phyloP scores from a whole-genome alignment of 805 yeast species.

The Diddensiella caesifluorescens region DNA sequence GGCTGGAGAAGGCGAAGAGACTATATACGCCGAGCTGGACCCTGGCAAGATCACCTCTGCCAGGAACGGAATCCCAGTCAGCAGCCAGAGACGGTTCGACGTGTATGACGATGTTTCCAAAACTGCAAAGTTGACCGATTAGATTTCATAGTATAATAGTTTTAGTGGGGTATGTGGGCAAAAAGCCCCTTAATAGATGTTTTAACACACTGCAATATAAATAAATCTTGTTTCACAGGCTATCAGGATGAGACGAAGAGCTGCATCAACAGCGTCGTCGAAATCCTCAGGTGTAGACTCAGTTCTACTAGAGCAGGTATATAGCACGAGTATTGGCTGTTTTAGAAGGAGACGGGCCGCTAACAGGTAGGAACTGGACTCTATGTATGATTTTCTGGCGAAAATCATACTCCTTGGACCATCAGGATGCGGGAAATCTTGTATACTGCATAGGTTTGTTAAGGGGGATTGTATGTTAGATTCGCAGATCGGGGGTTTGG shows the following conservation, averaged over 20 bases:
- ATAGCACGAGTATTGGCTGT: conserved; percentile 7
- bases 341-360: neutral
- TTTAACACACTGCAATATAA: neutral
- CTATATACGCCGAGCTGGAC: conserved; percentile 67
- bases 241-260: conserved; percentile 24
- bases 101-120: conserved; percentile 44
- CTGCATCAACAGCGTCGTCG: conserved; percentile 22
- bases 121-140: conserved; percentile 22
- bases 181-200: too few species aligned
- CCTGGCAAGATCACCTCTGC: conserved; percentile 52
- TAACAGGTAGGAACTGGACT: conserved; percentile 18
- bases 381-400: conserved; percentile 34
- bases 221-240: too few species aligned
- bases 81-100: conserved; percentile 66
- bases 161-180: neutral
- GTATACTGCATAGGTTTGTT: conserved; percentile 39
- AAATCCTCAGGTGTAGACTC: conserved; percentile 21
- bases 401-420: conserved; percentile 41
- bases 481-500: neutral
- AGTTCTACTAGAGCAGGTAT: conserved; percentile 14
- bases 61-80: conserved; percentile 64
- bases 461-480: conserved; percentile 30
- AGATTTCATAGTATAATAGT: neutral
- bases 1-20: conserved; percentile 75
- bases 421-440: conserved; percentile 45